Base-by-base conservation (phyloP, 2,329 filamentous ascomycete genomes). In the Hortaea sp. region DNA sequence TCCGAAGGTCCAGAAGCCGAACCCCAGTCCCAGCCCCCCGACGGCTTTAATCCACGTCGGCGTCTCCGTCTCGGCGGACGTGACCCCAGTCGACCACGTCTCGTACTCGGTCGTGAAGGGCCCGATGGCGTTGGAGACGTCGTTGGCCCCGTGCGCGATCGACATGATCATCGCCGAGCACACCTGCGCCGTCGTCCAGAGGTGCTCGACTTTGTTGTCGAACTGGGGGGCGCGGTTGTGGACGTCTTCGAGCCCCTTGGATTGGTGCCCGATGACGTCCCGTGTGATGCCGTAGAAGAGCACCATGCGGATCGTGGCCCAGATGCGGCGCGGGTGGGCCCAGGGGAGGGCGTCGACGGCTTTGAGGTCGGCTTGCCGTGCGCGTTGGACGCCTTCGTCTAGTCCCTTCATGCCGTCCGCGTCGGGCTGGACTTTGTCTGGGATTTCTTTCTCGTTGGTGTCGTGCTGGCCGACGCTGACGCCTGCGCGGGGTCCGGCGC, bases 121-220 rank as follows among this genome's bases (percentile, higher is more conserved):
- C 0, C 78, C 78, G 44, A 81, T 71, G 20, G 78, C 78, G 57
- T 76, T 82, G 56, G 75, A 35, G 32, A 35, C 32, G 51, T 83
- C 79, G 61, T 83, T 83, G 51, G 77, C 76, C n/a, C 79, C 79
- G 63, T 83, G 82, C 1, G 80, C 79, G 54, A 85, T 84, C 1
- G 79, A 83, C 34, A 81, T 81, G 48, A 81, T 84, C 65, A 79
- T 82, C 47, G 82, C 82, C n/a, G 80, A 82, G 48, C 82, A 63
- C 49, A 84, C 60, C 62, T 83, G 79, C 54, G 81, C 71, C 57
- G 80, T 84, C 5, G 78, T 80, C 66, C 81, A 84, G 9, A 75
- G 70, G 64, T 76, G 77, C 63, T 82, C 78, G 51, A 74, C 69
- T 48, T 73, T 72, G 63, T 80, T 79, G 56, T 81, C 75, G 62